These are phyloP conservation scores for Backusella circina DNA, from an alignment of 192 early-diverging fungal species.

Conservation along the genomic window DNA sequence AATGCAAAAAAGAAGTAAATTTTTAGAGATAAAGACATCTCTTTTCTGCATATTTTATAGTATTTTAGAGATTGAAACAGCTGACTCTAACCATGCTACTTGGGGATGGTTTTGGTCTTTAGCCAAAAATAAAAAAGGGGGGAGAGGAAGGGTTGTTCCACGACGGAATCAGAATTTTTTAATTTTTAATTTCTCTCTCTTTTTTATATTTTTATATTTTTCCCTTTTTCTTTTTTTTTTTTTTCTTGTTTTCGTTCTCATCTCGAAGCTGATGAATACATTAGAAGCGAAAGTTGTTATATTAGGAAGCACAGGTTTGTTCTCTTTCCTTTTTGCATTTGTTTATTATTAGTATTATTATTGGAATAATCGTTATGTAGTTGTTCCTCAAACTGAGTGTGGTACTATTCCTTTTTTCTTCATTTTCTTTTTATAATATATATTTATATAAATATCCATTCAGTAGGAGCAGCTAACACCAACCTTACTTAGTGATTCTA, in stretches of 20 bases:
- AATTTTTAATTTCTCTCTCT: not conserved
- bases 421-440: not conserved
- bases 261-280: conserved; percentile 13
- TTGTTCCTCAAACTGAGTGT: not conserved
- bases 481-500: conserved; percentile 14
- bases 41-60: too few relatives aligned
- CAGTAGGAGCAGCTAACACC: conserved; percentile 9
- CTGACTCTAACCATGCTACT: too few relatives aligned
- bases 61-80: too few relatives aligned
- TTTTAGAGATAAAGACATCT: too few relatives aligned
- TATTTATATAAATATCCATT: not conserved
- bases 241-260: not conserved
- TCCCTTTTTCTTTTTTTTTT: not conserved
- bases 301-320: conserved; percentile 66
- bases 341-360: not conserved
- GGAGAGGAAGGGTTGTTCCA: too few relatives aligned
- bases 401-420: conserved; percentile 1
- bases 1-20: not conserved
- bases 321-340: not conserved
- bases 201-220: not conserved
- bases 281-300: conserved; percentile 75
- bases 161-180: not conserved
- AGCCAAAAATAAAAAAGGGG: not conserved
- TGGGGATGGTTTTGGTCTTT: too few relatives aligned
- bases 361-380: not conserved